These are phyloP conservation scores for Cajanus cajan DNA, from an alignment of 306 rosid genomes.

Conservation along the genomic window DNA sequence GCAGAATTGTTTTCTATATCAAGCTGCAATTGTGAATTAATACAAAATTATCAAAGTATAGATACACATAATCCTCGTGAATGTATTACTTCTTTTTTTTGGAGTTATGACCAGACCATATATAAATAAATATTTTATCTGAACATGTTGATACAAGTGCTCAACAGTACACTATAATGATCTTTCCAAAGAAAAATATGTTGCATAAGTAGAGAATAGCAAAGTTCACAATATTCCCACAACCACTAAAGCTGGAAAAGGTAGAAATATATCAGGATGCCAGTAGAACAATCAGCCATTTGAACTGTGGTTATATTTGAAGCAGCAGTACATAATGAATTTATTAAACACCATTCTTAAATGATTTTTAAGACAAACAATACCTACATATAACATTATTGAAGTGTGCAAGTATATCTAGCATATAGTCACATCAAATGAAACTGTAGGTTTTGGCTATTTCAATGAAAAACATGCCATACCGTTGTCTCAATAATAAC, in stretches of 20 bases:
- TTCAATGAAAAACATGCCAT: slow-evolving; percentile 37
- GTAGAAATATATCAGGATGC: not conserved
- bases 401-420: slow-evolving; percentile 8
- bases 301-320: not conserved
- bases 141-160: not conserved
- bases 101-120: not conserved
- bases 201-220: not conserved
- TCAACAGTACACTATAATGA: not conserved
- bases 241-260: slow-evolving; percentile 2
- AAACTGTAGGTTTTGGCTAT: not conserved
- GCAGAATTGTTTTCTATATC: slow-evolving; percentile 71
- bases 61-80: not conserved
- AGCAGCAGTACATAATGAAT: not conserved
- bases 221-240: not conserved
- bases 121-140: not conserved
- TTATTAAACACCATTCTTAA: not conserved
- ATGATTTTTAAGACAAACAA: slow-evolving; percentile 12
- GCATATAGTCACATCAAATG: slow-evolving; percentile 13
- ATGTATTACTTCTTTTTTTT: not conserved
- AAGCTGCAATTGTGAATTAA: slow-evolving; percentile 63
- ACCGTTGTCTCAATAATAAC: slow-evolving; percentile 96
- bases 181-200: not conserved
- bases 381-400: slow-evolving; percentile 5
- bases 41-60: slow-evolving; percentile 26
- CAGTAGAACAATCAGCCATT: not conserved